Evolutionary conservation across 768 basidiomycete species (phyloP).

Genomic region (Naematelia aurantialba): DNA sequence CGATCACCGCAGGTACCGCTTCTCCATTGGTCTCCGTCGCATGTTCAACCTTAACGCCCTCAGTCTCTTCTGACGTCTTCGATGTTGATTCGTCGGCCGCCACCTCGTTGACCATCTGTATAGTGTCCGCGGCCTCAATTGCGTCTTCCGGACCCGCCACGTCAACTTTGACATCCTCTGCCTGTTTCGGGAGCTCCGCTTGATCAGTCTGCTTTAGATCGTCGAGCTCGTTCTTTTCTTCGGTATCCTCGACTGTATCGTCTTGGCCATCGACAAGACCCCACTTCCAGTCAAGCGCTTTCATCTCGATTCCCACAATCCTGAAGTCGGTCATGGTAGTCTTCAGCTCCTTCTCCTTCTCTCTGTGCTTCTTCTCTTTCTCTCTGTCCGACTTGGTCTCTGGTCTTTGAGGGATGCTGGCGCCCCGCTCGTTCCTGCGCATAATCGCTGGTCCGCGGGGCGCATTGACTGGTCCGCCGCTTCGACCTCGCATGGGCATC

Average conservation of each 20-base stretch:
- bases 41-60: conserved; percentile 1
- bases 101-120: conserved; percentile 20
- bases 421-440: conserved; percentile 7
- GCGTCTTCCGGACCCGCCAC: conserved; percentile 15
- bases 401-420: conserved; percentile 2
- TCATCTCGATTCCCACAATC: conserved; percentile 83
- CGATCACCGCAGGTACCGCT: conserved; percentile 1
- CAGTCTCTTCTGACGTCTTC: conserved; percentile 1
- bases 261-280: conserved; percentile 53
- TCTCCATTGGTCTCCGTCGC: conserved; percentile 1
- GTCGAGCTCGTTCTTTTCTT: conserved; percentile 11
- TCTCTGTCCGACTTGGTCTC: conserved; percentile 21
- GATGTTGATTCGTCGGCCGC: conserved; percentile 3
- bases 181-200: conserved; percentile 16
- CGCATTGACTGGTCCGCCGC: conserved; percentile 11
- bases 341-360: conserved; percentile 52
- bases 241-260: conserved; percentile 23
- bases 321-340: conserved; percentile 97
- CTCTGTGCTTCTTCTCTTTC: conserved; percentile 19
- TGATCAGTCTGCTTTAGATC: conserved; percentile 14
- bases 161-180: too few species aligned
- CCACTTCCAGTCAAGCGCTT: conserved; percentile 82
- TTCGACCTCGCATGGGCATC: conserved; percentile 11
- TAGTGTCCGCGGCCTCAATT: conserved; percentile 29
- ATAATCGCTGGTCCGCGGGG: conserved; percentile 17